Percentiles rank a stretch among this genome's conserved stretches.
Conservation (phyloP, 78 protist genomes). For the Tieghemostelium lacteum region DNA sequence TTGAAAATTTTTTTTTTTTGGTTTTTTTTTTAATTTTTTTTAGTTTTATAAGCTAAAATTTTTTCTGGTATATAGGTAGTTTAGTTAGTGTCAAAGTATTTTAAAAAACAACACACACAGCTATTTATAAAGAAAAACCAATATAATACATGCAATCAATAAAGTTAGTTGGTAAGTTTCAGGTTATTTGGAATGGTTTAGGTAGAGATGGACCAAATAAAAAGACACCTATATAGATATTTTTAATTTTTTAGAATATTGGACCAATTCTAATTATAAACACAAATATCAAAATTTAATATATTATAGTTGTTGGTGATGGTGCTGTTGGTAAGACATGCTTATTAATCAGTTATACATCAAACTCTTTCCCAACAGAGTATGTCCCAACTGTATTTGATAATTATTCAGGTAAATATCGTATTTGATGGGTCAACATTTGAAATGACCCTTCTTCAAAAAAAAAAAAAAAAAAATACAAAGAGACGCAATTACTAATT, state of each 20-base stretch:
- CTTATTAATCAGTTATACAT: constrained; percentile 84
- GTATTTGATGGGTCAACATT: neutral
- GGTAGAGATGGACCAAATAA: too few species aligned
- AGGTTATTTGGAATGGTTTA: too few species aligned
- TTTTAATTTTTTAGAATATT: too few species aligned
- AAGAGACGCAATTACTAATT: too few species aligned
- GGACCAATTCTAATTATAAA: too few species aligned
- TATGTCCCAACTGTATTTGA: constrained; percentile 89
- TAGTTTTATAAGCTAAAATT: neutral
- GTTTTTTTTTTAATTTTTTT: neutral
- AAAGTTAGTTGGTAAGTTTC: constrained; percentile 72
- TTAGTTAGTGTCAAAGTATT: neutral
- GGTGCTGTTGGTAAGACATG: constrained; percentile 89
- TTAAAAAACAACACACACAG: neutral
- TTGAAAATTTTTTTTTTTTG: neutral
- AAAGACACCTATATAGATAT: too few species aligned
- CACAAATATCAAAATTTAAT: too few species aligned
- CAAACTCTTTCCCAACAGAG: constrained; percentile 89
- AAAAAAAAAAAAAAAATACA: too few species aligned
- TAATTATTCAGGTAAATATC: constrained; percentile 68
- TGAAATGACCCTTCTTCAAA: neutral
- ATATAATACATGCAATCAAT: constrained; percentile 82
- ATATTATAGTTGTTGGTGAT: constrained; percentile 83
- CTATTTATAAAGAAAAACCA: too few species aligned
- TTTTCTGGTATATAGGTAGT: neutral